Base-by-base conservation (phyloP, 768 basidiomycete genomes). In the Lentinula boryana region DNA sequence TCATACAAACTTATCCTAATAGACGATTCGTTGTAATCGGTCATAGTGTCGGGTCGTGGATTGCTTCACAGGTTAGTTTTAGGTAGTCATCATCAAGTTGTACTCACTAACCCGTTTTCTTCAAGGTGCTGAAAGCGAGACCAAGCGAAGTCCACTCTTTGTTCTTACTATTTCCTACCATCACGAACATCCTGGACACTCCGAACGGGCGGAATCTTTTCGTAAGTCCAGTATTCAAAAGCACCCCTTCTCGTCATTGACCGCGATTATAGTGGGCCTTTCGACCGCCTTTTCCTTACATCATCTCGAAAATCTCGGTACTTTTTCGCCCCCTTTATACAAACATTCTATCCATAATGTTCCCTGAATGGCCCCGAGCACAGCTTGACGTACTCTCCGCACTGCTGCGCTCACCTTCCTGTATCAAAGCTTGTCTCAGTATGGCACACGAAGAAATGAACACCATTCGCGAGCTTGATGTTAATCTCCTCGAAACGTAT, bases 21-120 rank as follows among this genome's bases (percentile, higher is more conserved):
- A 69, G 74, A 12, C 77, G 70, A 60, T 68, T 86, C 31, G 68
- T 86, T 16, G 23, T 88, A 0, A 68, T 80, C 21, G 87, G 85
- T 8, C 90, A 93, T 63, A 89, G 87, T 58, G 81, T 92, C 13
- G 91, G 91, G 1, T 73, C 82, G 1, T 93, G 89, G 88, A 75
- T 93, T 56, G 68, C 79, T 4, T 67, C 84, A 33, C 83, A 91
- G 75, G 86, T 83, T 38, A 64, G 73, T 65, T 38, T 55, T 60
- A 32, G 21, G 23, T 40, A 54, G 21, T 51, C 3, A 9, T 31
- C 12, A 13, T n/a, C 27, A 32, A 23, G 23, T 12, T 31, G 41
- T 33, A 32, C 21, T 13, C 4, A 7, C 56, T 32, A 9, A 43
- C 35, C 21, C 8, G 23, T 40, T 21, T 18, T 10, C 38, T 31